phyloP scores from a whole-genome alignment of 306 rosid genomes.

The Dalbergia cochinchinensis region DNA sequence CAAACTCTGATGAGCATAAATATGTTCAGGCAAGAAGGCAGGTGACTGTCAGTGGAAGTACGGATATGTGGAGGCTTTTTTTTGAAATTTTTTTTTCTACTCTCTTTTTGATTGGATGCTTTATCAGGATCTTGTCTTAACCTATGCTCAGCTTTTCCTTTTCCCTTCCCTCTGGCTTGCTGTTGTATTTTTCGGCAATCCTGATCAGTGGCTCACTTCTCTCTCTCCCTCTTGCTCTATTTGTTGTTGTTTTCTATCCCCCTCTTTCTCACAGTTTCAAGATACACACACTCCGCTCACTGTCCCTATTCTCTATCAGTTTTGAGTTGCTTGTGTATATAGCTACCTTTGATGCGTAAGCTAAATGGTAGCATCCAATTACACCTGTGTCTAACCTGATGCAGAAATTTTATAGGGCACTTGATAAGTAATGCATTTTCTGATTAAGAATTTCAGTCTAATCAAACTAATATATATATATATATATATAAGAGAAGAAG shows the following conservation, averaged over 20 bases:
- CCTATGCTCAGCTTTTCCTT: slow-evolving; percentile 54
- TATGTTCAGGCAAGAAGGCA: slow-evolving; percentile 58
- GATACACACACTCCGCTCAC: neutral
- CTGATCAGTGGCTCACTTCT: slow-evolving; percentile 29
- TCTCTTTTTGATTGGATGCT: too few relatives aligned
- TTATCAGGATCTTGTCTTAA: slow-evolving; percentile 19
- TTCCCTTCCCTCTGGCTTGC: slow-evolving; percentile 53
- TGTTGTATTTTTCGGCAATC: slow-evolving; percentile 50
- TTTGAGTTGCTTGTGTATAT: neutral
- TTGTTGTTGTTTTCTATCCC: neutral
- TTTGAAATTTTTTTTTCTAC: too few relatives aligned
- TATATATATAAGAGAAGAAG: neutral
- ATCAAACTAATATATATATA: neutral
- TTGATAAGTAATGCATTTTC: too few relatives aligned
- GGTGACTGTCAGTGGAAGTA: slow-evolving; percentile 57
- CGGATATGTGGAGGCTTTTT: neutral
- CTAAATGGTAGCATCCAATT: neutral
- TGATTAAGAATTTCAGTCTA: neutral
- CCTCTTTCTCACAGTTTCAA: slow-evolving; percentile 9
- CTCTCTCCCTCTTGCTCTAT: neutral
- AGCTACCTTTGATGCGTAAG: neutral
- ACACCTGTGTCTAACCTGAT: too few relatives aligned
- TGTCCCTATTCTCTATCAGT: neutral
- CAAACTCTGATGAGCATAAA: slow-evolving; percentile 51
- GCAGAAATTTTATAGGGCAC: neutral